These are phyloP conservation scores for Sporothrix inflata DNA, from an alignment of 2,329 filamentous ascomycete species.

Conservation along the genomic window DNA sequence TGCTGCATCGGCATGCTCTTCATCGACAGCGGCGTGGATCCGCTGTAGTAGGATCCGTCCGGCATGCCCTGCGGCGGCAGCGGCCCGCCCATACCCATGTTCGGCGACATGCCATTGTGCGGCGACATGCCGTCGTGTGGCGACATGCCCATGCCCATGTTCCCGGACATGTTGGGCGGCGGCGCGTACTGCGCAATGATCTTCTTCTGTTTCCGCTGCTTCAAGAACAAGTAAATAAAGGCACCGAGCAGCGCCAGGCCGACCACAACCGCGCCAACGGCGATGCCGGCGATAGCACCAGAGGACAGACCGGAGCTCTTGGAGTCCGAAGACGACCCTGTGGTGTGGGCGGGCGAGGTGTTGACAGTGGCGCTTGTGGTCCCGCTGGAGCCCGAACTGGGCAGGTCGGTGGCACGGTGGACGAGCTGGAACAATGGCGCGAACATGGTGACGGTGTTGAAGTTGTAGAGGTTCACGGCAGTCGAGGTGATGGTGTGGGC, in stretches of 20 bases:
- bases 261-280: conserved; percentile 19
- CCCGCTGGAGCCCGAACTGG: neutral
- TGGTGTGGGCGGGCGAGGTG: neutral
- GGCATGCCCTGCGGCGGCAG: neutral
- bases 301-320: neutral
- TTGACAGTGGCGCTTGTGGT: neutral
- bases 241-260: conserved; percentile 9
- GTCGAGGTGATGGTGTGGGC: neutral
- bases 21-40: neutral
- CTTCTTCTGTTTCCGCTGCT: conserved; percentile 8
- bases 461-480: neutral
- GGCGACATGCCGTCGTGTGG: neutral
- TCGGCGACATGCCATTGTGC: neutral
- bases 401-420: conserved; percentile 28
- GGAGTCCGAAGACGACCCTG: neutral
- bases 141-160: neutral
- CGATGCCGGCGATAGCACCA: conserved; percentile 26
- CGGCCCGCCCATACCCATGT: neutral
- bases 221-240: conserved; percentile 5
- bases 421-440: conserved; percentile 42
- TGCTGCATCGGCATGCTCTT: conserved; percentile 1
- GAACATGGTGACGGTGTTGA: conserved; percentile 30
- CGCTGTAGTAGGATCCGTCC: neutral
- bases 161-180: neutral
- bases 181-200: conserved; percentile 5